Percentiles rank a stretch among this genome's conserved stretches.
Conservation (phyloP, 2,329 filamentous ascomycete species). For the Pseudocercospora crystallina region DNA sequence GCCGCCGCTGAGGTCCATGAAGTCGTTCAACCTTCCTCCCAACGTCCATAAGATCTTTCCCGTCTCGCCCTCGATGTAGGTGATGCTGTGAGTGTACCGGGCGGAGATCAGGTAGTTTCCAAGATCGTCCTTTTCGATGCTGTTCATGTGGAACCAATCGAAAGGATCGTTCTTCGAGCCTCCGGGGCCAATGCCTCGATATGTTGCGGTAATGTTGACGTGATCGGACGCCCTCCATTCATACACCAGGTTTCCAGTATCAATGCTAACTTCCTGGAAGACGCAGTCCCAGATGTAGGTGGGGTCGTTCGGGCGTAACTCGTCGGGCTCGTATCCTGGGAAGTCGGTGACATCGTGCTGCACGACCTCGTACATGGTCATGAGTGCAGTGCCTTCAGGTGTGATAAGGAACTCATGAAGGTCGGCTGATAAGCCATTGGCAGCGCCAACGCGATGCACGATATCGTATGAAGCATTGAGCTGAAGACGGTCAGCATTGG, state of each 20-base stretch:
- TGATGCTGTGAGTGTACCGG: slow-evolving; percentile 44
- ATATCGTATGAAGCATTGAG: slow-evolving; percentile 41
- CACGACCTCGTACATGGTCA: slow-evolving; percentile 42
- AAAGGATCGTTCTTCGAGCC: slow-evolving; percentile 47
- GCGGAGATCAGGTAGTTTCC: slow-evolving; percentile 51
- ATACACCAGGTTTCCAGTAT: slow-evolving; percentile 45
- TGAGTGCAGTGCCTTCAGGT: slow-evolving; percentile 41
- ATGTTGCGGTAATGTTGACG: slow-evolving; percentile 33
- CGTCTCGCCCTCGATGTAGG: slow-evolving; percentile 46
- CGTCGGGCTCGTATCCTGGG: slow-evolving; percentile 22
- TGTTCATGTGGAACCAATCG: slow-evolving; percentile 57
- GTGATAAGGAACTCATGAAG: slow-evolving; percentile 50
- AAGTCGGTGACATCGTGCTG: slow-evolving; percentile 26
- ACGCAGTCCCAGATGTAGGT: slow-evolving; percentile 42
- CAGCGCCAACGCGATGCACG: slow-evolving; percentile 41
- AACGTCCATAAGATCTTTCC: slow-evolving; percentile 49
- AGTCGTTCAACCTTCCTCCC: slow-evolving; percentile 47
- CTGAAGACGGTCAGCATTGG: slow-evolving; percentile 19
- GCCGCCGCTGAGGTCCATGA: slow-evolving; percentile 32
- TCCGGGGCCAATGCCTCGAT: slow-evolving; percentile 39
- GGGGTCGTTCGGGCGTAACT: slow-evolving; percentile 17
- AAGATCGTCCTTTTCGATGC: slow-evolving; percentile 47
- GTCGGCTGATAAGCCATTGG: slow-evolving; percentile 37
- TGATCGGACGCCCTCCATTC: slow-evolving; percentile 51
- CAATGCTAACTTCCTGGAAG: slow-evolving; percentile 50